These are phyloP conservation scores for Zoysia japonica DNA, from an alignment of 176 grass and related monocot species.

Conservation along the genomic window DNA sequence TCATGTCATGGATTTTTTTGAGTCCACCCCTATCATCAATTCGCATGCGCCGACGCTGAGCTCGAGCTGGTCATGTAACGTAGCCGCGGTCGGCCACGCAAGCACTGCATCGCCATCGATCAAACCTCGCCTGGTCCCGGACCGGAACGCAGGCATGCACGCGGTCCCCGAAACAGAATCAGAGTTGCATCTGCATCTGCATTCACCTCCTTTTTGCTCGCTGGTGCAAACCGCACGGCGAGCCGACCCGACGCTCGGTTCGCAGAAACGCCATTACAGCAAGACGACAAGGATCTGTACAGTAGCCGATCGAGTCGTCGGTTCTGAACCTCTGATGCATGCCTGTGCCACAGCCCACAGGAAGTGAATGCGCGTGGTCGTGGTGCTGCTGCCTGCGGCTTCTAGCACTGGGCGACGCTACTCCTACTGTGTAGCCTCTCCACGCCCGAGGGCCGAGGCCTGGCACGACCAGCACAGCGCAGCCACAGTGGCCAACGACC, in stretches of 20 bases:
- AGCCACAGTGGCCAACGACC: not conserved
- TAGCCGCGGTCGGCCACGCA: too few relatives aligned
- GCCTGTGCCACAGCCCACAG: not conserved
- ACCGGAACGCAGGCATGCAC: not conserved
- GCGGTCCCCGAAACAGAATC: not conserved
- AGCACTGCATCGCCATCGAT: too few relatives aligned
- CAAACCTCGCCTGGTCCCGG: too few relatives aligned
- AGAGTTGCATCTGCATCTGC: too few relatives aligned
- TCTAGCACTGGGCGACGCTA: conserved; percentile 3
- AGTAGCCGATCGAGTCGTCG: not conserved
- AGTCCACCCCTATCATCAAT: too few relatives aligned
- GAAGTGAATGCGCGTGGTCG: not conserved
- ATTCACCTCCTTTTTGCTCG: not conserved
- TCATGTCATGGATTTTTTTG: too few relatives aligned
- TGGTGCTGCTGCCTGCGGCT: not conserved
- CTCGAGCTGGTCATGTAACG: too few relatives aligned
- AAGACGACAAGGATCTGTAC: not conserved
- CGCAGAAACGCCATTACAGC: not conserved
- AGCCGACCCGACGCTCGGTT: not conserved
- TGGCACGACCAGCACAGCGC: not conserved
- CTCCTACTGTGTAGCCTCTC: not conserved
- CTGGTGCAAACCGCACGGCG: not conserved
- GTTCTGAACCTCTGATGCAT: not conserved
- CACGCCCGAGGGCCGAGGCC: not conserved
- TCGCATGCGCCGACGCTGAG: too few relatives aligned